These are phyloP conservation scores for Sugiyamaella lignohabitans DNA, from an alignment of 805 yeast genomes.

Conservation along the genomic window DNA sequence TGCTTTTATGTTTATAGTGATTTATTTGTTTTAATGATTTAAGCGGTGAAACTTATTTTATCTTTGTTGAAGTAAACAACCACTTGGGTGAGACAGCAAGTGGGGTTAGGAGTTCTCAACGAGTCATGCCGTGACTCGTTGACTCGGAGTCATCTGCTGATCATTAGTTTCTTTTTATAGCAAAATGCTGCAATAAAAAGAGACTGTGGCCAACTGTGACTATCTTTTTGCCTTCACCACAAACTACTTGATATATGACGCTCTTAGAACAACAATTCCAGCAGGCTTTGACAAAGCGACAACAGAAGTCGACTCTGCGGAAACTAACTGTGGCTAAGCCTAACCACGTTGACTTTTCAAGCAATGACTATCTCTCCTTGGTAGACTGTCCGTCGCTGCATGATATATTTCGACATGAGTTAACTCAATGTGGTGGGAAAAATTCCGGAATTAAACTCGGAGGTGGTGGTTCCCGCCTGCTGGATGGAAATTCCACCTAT, in stretches of 20 bases:
- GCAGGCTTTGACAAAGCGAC: not conserved
- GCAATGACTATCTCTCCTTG: constrained; percentile 22
- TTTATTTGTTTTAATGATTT: no score
- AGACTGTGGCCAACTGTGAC: not conserved
- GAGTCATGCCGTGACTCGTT: no score
- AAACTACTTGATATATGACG: not conserved
- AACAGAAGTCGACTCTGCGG: not conserved
- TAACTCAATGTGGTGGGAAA: not conserved
- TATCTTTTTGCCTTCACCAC: not conserved
- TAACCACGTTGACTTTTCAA: constrained; percentile 21
- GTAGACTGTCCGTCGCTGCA: constrained; percentile 6
- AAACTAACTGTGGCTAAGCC: not conserved
- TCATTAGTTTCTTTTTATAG: no score
- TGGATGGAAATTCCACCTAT: constrained; percentile 23
- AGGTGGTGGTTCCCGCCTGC: constrained; percentile 23
- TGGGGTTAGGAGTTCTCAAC: no score
- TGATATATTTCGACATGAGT: not conserved
- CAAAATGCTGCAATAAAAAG: no score
- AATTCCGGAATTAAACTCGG: constrained; percentile 7
- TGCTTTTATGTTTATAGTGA: no score
- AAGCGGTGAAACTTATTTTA: no score
- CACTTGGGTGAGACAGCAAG: no score
- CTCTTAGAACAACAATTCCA: not conserved
- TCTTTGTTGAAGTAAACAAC: no score
- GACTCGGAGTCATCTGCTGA: no score